These are phyloP conservation scores for Diaporthe aspalathi DNA, from an alignment of 2,329 filamentous ascomycete genomes.

Conservation along the genomic window DNA sequence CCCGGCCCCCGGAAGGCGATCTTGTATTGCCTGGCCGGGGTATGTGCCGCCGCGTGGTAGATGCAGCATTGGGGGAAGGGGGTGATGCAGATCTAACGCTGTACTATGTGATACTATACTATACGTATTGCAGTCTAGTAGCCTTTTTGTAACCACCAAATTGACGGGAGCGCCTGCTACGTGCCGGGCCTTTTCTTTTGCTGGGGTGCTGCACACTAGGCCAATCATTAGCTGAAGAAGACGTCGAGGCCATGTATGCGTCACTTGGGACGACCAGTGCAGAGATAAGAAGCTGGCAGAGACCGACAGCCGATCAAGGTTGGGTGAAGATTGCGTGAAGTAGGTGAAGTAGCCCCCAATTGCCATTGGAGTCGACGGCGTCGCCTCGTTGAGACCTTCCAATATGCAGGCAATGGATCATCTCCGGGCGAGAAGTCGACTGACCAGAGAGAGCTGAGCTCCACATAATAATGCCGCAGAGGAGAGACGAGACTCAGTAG, in stretches of 20 bases:
- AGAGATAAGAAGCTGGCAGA: constrained; percentile 12
- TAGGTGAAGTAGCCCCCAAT: too few relatives aligned
- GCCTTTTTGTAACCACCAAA: too few relatives aligned
- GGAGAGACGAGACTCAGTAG: too few relatives aligned
- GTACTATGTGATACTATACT: too few relatives aligned
- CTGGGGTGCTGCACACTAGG: constrained; percentile 1
- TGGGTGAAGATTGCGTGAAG: too few relatives aligned
- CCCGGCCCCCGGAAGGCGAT: constrained; percentile 18
- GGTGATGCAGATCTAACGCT: background rate
- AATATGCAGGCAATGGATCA: background rate
- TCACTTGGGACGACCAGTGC: background rate
- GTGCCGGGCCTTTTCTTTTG: background rate
- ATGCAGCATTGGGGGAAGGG: constrained; percentile 5
- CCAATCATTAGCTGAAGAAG: background rate
- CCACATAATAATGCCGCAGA: constrained; percentile 4
- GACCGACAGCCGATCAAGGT: background rate
- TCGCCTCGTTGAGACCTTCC: background rate
- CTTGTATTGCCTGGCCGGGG: background rate
- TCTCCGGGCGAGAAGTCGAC: background rate
- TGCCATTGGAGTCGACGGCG: background rate
- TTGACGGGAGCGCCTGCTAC: constrained; percentile 1
- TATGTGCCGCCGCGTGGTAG: background rate
- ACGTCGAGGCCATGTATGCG: background rate
- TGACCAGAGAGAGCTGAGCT: background rate
- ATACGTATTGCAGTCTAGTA: background rate